Conservation (phyloP, 495 filamentous ascomycete genomes). For the Penicillium psychrofluorescens region DNA sequence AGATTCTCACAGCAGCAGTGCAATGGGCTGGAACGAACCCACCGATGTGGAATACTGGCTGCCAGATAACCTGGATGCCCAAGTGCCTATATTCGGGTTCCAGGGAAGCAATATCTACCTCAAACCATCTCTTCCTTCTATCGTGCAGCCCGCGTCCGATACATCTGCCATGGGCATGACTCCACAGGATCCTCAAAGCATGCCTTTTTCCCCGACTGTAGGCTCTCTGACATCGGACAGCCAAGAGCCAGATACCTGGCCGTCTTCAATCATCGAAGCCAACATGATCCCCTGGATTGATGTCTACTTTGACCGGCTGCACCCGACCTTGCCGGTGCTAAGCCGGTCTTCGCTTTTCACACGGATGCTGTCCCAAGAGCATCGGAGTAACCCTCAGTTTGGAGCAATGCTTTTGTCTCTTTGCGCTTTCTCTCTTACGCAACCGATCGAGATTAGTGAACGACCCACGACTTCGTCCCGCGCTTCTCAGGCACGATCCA, state of each 20-base stretch:
- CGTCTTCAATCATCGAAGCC: conserved; percentile 29
- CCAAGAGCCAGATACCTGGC: conserved; percentile 22
- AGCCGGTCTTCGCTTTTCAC: conserved; percentile 56
- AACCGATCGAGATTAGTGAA: conserved; percentile 57
- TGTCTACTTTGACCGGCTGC: conserved; percentile 77
- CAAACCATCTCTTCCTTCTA: conserved; percentile 31
- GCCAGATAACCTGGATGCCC: conserved; percentile 28
- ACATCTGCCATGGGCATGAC: conserved; percentile 14
- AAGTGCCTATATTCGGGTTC: conserved; percentile 31
- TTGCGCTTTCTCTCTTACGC: conserved; percentile 79
- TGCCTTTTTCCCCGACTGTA: conserved; percentile 16
- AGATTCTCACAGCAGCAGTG: conserved; percentile 15
- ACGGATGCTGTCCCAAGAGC: conserved; percentile 52
- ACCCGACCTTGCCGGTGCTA: conserved; percentile 72
- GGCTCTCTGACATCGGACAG: conserved; percentile 13
- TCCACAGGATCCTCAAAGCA: conserved; percentile 9
- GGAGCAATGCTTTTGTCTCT: conserved; percentile 61
- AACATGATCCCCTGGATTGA: conserved; percentile 57
- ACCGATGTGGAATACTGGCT: conserved; percentile 35
- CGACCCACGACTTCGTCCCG: conserved; percentile 33
- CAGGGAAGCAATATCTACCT: conserved; percentile 33
- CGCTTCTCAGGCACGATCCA: conserved; percentile 45
- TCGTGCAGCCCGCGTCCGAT: conserved; percentile 24
- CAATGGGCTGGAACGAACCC: conserved; percentile 24
- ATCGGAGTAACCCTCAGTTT: conserved; percentile 62